Conservation (phyloP, 2,329 filamentous ascomycete genomes). For the Colletotrichum navitas region DNA sequence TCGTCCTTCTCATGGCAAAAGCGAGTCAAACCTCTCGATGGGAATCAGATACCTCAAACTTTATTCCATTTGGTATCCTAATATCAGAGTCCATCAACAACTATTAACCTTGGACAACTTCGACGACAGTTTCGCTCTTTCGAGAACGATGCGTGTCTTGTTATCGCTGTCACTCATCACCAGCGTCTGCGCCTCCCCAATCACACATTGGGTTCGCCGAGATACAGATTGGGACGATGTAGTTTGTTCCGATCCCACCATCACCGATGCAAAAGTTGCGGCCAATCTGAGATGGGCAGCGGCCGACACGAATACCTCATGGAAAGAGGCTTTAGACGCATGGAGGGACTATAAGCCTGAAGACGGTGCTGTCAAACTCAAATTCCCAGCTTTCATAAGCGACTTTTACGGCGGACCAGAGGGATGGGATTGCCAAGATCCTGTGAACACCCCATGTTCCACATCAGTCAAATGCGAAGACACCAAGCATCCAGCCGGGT, state of each 20-base stretch:
- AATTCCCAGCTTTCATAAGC: constrained; percentile 21
- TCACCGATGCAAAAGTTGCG: constrained; percentile 30
- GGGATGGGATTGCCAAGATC: constrained; percentile 30
- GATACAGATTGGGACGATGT: constrained; percentile 1
- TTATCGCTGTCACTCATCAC: background rate
- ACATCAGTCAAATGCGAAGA: constrained; percentile 18
- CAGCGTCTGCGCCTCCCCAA: background rate
- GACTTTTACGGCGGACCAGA: constrained; percentile 31
- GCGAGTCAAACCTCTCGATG: background rate
- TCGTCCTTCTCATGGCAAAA: background rate
- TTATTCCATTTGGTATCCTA: background rate
- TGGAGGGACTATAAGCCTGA: constrained; percentile 15
- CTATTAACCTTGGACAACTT: background rate
- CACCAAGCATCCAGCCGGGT: constrained; percentile 25
- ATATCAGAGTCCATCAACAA: background rate
- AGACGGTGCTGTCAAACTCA: background rate
- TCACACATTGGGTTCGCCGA: background rate
- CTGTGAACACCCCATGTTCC: constrained; percentile 20
- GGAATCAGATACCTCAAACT: background rate
- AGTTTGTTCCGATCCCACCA: constrained; percentile 14
- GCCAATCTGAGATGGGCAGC: constrained; percentile 8
- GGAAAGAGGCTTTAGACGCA: constrained; percentile 8
- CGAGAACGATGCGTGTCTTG: background rate
- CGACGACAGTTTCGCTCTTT: background rate
- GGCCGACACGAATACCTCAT: constrained; percentile 19